Percentiles rank a stretch among this genome's conserved stretches.
phyloP scores from a whole-genome alignment of 2,329 filamentous ascomycete species.

The Ramularia endophylla region DNA sequence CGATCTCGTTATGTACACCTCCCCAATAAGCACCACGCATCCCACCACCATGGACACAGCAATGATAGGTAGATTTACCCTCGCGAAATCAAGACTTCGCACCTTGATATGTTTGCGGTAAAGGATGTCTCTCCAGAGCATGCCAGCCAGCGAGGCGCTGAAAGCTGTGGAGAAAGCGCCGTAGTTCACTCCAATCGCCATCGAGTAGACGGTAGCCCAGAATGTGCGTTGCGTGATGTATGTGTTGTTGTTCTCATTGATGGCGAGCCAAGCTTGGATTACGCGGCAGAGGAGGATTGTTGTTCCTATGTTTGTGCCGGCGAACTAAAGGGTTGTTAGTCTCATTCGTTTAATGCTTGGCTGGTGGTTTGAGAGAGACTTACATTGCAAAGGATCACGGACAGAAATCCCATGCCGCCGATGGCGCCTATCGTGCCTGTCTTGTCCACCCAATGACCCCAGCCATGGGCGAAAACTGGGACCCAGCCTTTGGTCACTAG shows the following conservation, averaged over 20 bases:
- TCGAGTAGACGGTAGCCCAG: conserved; percentile 68
- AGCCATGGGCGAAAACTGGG: conserved; percentile 64
- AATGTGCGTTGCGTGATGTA: conserved; percentile 60
- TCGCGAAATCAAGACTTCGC: conserved; percentile 57
- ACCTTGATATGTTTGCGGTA: conserved; percentile 62
- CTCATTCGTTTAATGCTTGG: not conserved
- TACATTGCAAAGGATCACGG: conserved; percentile 66
- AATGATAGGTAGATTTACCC: conserved; percentile 66
- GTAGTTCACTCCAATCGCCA: conserved; percentile 70
- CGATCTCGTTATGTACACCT: conserved; percentile 55
- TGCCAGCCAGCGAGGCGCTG: conserved; percentile 63
- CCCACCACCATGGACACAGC: conserved; percentile 62
- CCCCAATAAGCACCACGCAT: conserved; percentile 54
- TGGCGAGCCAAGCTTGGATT: conserved; percentile 61
- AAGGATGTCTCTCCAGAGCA: conserved; percentile 68
- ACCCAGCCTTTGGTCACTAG: conserved; percentile 71
- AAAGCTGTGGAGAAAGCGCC: conserved; percentile 69
- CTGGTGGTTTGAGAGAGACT: conserved; percentile 31
- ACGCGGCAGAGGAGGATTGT: conserved; percentile 67
- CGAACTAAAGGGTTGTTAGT: conserved; percentile 50
- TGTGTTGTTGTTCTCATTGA: conserved; percentile 44
- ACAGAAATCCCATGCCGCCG: conserved; percentile 67
- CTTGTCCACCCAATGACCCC: conserved; percentile 65
- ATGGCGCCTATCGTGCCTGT: conserved; percentile 64
- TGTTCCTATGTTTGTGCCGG: conserved; percentile 71